These are phyloP conservation scores for Parastagonospora nodorum DNA, from an alignment of 2,329 filamentous ascomycete species.

Conservation along the genomic window DNA sequence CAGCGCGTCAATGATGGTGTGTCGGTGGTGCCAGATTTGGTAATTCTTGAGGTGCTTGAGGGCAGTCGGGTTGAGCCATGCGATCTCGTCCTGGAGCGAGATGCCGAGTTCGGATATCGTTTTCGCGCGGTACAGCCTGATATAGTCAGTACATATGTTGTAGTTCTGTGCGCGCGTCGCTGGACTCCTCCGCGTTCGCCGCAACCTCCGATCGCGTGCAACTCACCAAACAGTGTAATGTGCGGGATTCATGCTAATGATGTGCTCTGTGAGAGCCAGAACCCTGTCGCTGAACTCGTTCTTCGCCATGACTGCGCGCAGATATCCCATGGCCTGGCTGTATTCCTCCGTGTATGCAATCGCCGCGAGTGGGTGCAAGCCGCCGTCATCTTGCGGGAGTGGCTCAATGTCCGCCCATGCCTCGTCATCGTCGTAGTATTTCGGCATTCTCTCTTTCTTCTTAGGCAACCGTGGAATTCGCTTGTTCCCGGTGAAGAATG, in stretches of 20 bases:
- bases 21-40: conserved; percentile 84
- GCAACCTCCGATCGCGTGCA: conserved; percentile 2
- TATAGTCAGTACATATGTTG: conserved; percentile 13
- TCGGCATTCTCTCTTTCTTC: conserved; percentile 24
- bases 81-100: conserved; percentile 72
- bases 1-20: conserved; percentile 62
- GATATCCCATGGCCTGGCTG: conserved; percentile 87
- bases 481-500: background rate
- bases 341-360: conserved; percentile 93
- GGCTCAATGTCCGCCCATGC: conserved; percentile 84
- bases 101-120: conserved; percentile 71
- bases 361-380: conserved; percentile 75
- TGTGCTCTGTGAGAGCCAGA: conserved; percentile 80
- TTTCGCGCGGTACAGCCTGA: conserved; percentile 81
- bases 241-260: conserved; percentile 91
- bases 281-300: conserved; percentile 83
- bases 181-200: background rate
- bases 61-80: conserved; percentile 85
- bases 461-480: background rate
- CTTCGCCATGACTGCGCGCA: conserved; percentile 88
- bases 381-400: conserved; percentile 82
- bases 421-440: conserved; percentile 67
- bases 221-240: conserved; percentile 94
- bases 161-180: background rate
- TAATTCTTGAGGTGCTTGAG: conserved; percentile 93